Evolutionary conservation across 257 asterid genomes (phyloP).

Genomic region (Penstemon davidsonii): DNA sequence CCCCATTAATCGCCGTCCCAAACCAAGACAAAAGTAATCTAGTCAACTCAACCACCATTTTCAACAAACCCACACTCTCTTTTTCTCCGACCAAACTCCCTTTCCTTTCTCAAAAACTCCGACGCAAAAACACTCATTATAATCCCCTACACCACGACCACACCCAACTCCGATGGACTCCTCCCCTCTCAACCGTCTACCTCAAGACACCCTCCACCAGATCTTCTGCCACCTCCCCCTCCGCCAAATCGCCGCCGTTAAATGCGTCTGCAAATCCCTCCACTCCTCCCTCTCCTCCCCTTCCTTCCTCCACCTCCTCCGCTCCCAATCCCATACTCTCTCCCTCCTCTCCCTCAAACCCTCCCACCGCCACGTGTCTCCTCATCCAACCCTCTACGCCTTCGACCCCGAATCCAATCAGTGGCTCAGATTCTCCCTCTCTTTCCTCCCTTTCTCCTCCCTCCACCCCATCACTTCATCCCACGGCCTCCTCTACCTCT

Average conservation of each 20-base stretch:
- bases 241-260: conserved; percentile 68
- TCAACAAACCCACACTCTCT: neutral
- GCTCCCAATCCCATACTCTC: conserved; percentile 48
- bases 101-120: conserved; percentile 15
- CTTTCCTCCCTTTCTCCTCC: conserved; percentile 78
- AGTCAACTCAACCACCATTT: conserved; percentile 21
- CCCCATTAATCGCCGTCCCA: neutral
- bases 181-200: conserved; percentile 72
- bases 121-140: too few relatives aligned
- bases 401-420: conserved; percentile 61
- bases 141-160: neutral
- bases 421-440: conserved; percentile 84
- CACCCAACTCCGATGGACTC: conserved; percentile 51
- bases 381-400: conserved; percentile 67
- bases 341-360: conserved; percentile 72
- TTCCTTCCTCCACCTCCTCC: conserved; percentile 69
- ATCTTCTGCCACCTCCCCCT: conserved; percentile 77
- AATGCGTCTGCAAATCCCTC: conserved; percentile 71
- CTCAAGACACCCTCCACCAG: conserved; percentile 80
- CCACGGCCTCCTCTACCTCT: conserved; percentile 77
- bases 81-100: conserved; percentile 16
- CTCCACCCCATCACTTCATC: conserved; percentile 88
- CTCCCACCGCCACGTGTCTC: conserved; percentile 63
- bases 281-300: conserved; percentile 60
- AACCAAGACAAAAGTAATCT: neutral